These are phyloP conservation scores for Penicillium malachiteum DNA, from an alignment of 495 filamentous ascomycete genomes.

Conservation along the genomic window DNA sequence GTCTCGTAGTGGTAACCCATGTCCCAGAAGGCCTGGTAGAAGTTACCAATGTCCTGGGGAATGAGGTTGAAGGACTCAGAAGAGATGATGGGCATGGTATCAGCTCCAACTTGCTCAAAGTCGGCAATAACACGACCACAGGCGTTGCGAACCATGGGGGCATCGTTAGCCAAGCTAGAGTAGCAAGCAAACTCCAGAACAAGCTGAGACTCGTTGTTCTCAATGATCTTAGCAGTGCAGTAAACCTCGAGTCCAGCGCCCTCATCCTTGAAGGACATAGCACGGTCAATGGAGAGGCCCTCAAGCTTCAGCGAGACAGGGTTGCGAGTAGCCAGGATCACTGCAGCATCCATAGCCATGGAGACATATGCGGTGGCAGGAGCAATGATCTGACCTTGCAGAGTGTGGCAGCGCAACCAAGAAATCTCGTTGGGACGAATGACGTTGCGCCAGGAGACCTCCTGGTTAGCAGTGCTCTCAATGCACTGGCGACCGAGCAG, in stretches of 20 bases:
- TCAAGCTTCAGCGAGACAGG: conserved; percentile 1
- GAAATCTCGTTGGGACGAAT: conserved; percentile 27
- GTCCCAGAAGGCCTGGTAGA: not conserved
- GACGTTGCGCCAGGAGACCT: conserved; percentile 30
- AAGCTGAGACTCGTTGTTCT: conserved; percentile 7
- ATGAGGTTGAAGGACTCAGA: not conserved
- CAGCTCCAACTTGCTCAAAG: not conserved
- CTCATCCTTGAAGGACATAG: conserved; percentile 7
- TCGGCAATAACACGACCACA: conserved; percentile 3
- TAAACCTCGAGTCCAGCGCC: conserved; percentile 31
- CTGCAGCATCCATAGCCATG: conserved; percentile 55
- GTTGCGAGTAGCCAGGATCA: not conserved
- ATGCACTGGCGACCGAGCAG: conserved; percentile 22
- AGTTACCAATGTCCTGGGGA: not conserved
- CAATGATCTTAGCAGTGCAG: conserved; percentile 15
- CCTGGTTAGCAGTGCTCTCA: conserved; percentile 5
- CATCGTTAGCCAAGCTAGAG: not conserved
- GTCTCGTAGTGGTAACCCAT: not conserved
- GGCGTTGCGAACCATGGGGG: not conserved
- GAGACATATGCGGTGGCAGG: conserved; percentile 58
- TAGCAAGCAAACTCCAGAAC: conserved; percentile 10
- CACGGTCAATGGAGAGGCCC: not conserved
- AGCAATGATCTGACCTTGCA: conserved; percentile 47
- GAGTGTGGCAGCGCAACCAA: conserved; percentile 35
- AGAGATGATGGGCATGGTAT: not conserved